These are phyloP conservation scores for Stachybotrys echinatus DNA, from an alignment of 2,329 filamentous ascomycete species.

Conservation along the genomic window DNA sequence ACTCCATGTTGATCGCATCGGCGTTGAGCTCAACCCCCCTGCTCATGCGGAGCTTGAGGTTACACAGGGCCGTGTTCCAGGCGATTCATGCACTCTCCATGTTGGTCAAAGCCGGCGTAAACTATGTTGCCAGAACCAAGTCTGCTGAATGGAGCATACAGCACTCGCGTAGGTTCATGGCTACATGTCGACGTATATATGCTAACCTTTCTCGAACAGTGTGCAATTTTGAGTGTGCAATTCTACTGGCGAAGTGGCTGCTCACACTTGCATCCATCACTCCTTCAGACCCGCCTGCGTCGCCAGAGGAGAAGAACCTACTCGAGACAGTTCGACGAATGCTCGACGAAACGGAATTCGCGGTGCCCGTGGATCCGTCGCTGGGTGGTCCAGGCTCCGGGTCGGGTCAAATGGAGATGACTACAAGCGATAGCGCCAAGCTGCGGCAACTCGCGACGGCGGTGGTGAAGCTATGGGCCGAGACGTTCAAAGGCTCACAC, in stretches of 20 bases:
- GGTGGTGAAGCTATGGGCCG: conserved; percentile 55
- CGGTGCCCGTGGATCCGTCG: conserved; percentile 53
- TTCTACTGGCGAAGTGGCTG: conserved; percentile 56
- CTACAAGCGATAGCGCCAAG: conserved; percentile 42
- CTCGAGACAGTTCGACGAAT: conserved; percentile 52
- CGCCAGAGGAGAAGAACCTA: conserved; percentile 47
- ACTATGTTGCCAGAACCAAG: conserved; percentile 57
- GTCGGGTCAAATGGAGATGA: conserved; percentile 34
- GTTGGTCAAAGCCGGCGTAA: conserved; percentile 58
- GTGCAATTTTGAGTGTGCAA: conserved; percentile 57
- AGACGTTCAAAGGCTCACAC: conserved; percentile 56
- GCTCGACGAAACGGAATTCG: conserved; percentile 58
- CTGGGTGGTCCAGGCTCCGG: conserved; percentile 34
- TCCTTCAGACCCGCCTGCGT: conserved; percentile 42
- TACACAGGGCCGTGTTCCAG: conserved; percentile 61
- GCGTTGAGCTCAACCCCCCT: conserved; percentile 54
- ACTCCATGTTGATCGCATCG: conserved; percentile 55
- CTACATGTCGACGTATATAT: background rate
- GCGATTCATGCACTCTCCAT: conserved; percentile 64
- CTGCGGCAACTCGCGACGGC: conserved; percentile 51
- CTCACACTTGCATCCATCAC: conserved; percentile 49
- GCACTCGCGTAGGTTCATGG: conserved; percentile 46
- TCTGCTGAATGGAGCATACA: conserved; percentile 60
- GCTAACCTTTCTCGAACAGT: conserved; percentile 27
- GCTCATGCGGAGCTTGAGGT: conserved; percentile 51